A percentile compares a stretch with the other conserved stretches of the same genome.
Evolutionary conservation across 2,329 filamentous ascomycete genomes (phyloP).

Genomic region (Microsporum canis): DNA sequence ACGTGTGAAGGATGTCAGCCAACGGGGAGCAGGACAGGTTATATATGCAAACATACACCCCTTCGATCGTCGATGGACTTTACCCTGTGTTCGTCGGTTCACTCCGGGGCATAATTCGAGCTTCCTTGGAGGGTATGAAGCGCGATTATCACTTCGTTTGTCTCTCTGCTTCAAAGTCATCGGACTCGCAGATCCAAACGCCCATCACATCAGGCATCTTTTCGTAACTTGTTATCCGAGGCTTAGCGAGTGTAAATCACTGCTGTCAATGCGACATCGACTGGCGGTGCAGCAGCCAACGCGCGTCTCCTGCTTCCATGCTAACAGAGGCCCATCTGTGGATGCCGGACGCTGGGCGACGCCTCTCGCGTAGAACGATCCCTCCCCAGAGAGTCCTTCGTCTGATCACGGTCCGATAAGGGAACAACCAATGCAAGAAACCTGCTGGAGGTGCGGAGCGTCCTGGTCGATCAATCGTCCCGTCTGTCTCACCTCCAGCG

Average conservation of each 20-base stretch:
- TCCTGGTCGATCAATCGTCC: neutral
- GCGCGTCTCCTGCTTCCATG: neutral
- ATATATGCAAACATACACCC: neutral
- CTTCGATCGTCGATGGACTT: neutral
- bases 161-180: neutral
- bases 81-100: neutral
- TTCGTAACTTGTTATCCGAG: neutral
- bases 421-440: neutral
- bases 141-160: neutral
- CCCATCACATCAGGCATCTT: neutral
- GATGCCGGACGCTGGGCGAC: neutral
- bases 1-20: neutral
- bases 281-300: neutral
- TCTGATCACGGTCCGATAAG: no score
- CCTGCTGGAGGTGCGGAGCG: neutral
- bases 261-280: neutral
- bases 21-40: neutral
- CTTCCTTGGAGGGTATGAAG: neutral
- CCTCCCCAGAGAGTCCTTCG: no score
- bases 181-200: neutral
- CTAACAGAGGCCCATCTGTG: neutral
- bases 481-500: neutral
- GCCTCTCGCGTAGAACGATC: neutral
- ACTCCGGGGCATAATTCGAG: neutral
- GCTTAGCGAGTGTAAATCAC: neutral